Conservation (phyloP, 805 yeast species). For the Cyberlindnera veronae region DNA sequence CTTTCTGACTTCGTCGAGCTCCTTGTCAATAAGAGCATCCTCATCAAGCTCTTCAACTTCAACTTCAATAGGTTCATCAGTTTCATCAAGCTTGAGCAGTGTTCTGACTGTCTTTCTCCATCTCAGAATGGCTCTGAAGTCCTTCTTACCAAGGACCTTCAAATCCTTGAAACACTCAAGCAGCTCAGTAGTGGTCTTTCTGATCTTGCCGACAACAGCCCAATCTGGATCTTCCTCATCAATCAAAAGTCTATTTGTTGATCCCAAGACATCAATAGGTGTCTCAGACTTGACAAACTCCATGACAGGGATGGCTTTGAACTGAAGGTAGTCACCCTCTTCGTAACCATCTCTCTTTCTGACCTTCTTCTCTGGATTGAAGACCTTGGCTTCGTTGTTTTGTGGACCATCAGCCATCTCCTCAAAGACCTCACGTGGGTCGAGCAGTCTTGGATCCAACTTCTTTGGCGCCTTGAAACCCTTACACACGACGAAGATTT, state of each 20-base stretch:
- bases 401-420: conserved; percentile 74
- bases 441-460: conserved; percentile 87
- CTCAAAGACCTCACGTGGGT: conserved; percentile 91
- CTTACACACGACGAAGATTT: conserved; percentile 94
- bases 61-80: conserved; percentile 38
- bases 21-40: conserved; percentile 86
- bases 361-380: conserved; percentile 87
- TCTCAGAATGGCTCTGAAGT: conserved; percentile 76
- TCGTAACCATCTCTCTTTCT: conserved; percentile 96
- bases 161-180: conserved; percentile 84
- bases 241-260: conserved; percentile 58
- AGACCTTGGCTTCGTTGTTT: conserved; percentile 87
- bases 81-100: conserved; percentile 61
- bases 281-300: conserved; percentile 82
- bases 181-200: conserved; percentile 75
- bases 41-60: conserved; percentile 76
- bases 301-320: conserved; percentile 67
- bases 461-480: conserved; percentile 96
- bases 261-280: conserved; percentile 80
- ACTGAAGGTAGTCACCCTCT: conserved; percentile 78
- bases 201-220: conserved; percentile 66
- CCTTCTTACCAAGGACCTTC: conserved; percentile 91
- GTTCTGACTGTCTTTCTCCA: conserved; percentile 90
- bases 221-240: conserved; percentile 65
- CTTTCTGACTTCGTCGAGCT: conserved; percentile 67